Base-by-base conservation (phyloP, 2,329 filamentous ascomycete species). In the Exophiala phaeomuriformis region DNA sequence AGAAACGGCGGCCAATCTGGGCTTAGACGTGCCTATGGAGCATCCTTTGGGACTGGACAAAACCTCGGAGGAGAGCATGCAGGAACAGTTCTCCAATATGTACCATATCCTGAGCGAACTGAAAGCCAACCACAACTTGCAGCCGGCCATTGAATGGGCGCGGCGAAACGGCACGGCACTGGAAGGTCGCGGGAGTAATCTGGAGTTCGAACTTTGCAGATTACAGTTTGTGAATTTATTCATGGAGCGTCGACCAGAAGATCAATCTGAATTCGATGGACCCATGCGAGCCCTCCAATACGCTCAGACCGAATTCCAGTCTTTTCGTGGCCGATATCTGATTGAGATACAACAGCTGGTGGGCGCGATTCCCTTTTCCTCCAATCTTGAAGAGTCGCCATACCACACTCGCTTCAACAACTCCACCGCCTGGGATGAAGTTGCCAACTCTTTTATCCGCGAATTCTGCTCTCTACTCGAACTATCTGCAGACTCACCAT, bases 391-490 rank as follows among this genome's bases (percentile, higher is more conserved):
- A 19, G 75, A 77, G 5, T 95, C 88, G 1, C 93, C 93, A 0
- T 98, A 97, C 71, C 72, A 73, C n/a, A 68, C 77, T 49, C 80
- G 89, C 42, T 95, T 96, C 69, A 80, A 86, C 66, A 88, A 85
- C 49, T 74, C 82, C 5, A 78, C 79, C 2, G 83, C 86, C 0
- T 98, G 93, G 77, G 81, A 87, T 39, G 88, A 95, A 58, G 86
- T 95, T 1, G 83, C 88, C 3, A 74, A 81, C n/a, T 87, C 87
- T 2, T 98, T 98, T 67, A 95, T 88, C 0, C 83, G 87, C 55
- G 93, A 97, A 67, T 98, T 96, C 73, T 98, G 93, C 74, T 90
- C 86, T 1, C 75, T 97, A 27, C 80, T 98, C 1, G 89, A 90
- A 7, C 78, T 98, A 1, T 91, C 89, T 0, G 89, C 91, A 19